Base-by-base conservation (phyloP, 768 basidiomycete genomes). In the Leccinum barrowsii region DNA sequence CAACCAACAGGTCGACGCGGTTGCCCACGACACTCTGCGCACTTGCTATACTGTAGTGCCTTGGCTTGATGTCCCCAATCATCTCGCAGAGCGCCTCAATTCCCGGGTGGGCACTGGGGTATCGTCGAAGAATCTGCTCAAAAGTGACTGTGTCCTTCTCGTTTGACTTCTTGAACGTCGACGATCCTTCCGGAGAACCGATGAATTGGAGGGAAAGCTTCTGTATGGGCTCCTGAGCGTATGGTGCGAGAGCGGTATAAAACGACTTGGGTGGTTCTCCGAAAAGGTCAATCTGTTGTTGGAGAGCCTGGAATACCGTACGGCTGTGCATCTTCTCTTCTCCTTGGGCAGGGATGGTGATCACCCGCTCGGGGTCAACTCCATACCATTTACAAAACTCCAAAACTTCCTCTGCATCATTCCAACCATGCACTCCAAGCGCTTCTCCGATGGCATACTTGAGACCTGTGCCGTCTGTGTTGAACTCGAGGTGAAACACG, bases 31-130 rank as follows among this genome's bases (percentile, higher is more conserved):
- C 94, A 67, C 89, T 90, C 74, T 98, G 96, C 34, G 94, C 85
- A 64, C 91, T 94, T 21, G 97, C 96, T 68, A 99, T 99, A 73
- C 93, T 96, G 75, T 99, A 99, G 74, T 98, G 97, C 61, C 97
- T 83, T 4, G 96, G 95, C 74, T 97, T 94, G 78, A 93, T 98
- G 70, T 97, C 94, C 1, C 93, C 95, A 48, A 98, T 79, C 65
- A 97, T 71, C 70, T 92, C 90, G 67, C 95, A 94, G 3, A 97
- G 80, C 56, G 80, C 85, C 73, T 92, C 92, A 37, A 98, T 86
- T 30, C 84, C 82, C 1, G 93, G 94, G 59, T 80, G 80, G 28
- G 96, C 94, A 60, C 85, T 90, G 22, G 78, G 78, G 72, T 92
- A 98, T 68, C 79, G 81, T 60, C 75, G 78, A 52, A 99, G 75